These are phyloP conservation scores for Xylaria sp. DNA, from an alignment of 2,329 filamentous ascomycete species.

Conservation along the genomic window DNA sequence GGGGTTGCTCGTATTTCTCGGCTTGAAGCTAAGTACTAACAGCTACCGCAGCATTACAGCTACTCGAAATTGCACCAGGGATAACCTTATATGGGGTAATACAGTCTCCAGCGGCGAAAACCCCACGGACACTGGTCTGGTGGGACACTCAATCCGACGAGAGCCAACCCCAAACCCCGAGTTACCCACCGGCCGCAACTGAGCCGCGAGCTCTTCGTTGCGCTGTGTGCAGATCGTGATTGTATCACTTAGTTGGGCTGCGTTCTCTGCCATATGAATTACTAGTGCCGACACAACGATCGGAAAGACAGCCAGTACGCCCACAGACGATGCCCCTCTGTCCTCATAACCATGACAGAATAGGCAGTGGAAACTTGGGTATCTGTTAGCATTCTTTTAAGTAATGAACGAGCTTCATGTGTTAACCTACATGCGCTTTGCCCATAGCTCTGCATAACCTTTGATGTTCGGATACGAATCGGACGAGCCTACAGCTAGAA, in stretches of 20 bases:
- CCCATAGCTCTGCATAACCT: not conserved
- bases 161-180: not conserved
- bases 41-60: conserved; percentile 41
- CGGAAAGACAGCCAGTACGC: not conserved
- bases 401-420: not conserved
- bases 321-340: not conserved
- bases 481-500: not conserved
- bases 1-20: conserved; percentile 38
- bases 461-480: not conserved
- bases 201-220: not conserved
- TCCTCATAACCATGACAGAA: not conserved
- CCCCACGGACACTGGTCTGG: conserved; percentile 39
- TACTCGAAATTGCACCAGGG: conserved; percentile 37
- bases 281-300: not conserved
- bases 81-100: conserved; percentile 39
- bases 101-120: conserved; percentile 45
- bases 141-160: conserved; percentile 3
- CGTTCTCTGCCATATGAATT: not conserved
- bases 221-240: not conserved
- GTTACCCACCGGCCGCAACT: not conserved
- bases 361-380: not conserved
- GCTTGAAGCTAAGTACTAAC: conserved; percentile 39
- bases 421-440: not conserved
- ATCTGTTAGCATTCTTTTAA: not conserved
- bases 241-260: not conserved